A percentile compares a stretch with the other conserved stretches of the same genome.
phyloP scores from a whole-genome alignment of 2,329 filamentous ascomycete species.

The Immersiporthe knoxdaviesiana region DNA sequence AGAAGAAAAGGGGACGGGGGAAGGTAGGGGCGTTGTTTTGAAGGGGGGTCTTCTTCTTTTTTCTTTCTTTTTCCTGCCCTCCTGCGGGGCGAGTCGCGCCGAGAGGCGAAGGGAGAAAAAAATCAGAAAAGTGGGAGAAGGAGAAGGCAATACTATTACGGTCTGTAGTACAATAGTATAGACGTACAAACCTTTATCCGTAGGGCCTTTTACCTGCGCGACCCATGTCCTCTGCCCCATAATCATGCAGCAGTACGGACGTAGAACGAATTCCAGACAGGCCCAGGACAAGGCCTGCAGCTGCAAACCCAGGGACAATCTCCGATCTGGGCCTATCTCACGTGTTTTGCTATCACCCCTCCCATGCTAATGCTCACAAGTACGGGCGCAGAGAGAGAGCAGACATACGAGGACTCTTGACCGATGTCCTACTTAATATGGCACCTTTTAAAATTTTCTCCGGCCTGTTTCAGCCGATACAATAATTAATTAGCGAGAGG shows the following conservation, averaged over 20 bases:
- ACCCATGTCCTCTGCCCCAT: not conserved
- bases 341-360: not conserved
- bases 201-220: too few relatives aligned
- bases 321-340: not conserved
- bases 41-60: not conserved
- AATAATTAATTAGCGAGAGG: not conserved
- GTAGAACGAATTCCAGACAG: not conserved
- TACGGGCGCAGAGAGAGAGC: not conserved
- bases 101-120: not conserved
- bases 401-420: not conserved
- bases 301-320: not conserved
- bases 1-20: too few relatives aligned
- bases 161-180: too few relatives aligned
- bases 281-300: not conserved
- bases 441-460: not conserved
- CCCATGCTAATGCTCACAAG: not conserved
- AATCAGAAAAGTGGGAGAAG: not conserved
- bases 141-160: not conserved
- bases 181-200: not conserved
- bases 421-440: not conserved
- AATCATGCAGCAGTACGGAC: not conserved
- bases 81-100: not conserved
- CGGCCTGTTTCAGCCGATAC: not conserved
- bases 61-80: not conserved
- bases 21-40: too few relatives aligned